These are phyloP conservation scores for Pisolithus orientalis DNA, from an alignment of 768 basidiomycete species.

Conservation along the genomic window DNA sequence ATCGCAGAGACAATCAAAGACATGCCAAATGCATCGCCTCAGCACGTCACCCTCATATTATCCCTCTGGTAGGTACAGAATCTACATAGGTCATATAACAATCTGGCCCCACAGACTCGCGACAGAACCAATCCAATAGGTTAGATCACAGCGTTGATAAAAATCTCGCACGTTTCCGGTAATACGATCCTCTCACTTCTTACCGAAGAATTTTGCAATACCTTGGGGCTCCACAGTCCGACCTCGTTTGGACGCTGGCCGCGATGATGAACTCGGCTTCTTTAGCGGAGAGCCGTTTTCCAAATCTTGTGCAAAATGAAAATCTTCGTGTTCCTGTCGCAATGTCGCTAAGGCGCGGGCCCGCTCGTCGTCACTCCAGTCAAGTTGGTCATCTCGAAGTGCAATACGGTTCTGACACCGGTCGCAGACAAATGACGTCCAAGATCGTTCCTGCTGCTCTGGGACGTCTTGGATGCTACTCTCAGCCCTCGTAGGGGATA, in stretches of 20 bases:
- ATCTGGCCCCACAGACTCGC: too few relatives aligned
- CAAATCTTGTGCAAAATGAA: slow-evolving; percentile 80
- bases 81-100: too few relatives aligned
- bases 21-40: neutral
- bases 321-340: slow-evolving; percentile 78
- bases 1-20: neutral
- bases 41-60: neutral
- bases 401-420: slow-evolving; percentile 48
- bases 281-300: slow-evolving; percentile 32
- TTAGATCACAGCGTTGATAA: too few relatives aligned
- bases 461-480: neutral
- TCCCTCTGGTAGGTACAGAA: too few relatives aligned
- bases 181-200: slow-evolving; percentile 16
- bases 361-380: slow-evolving; percentile 18
- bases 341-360: slow-evolving; percentile 35
- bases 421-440: slow-evolving; percentile 46
- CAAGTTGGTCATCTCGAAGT: slow-evolving; percentile 19
- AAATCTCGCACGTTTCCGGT: too few relatives aligned
- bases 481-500: neutral
- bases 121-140: too few relatives aligned
- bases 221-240: slow-evolving; percentile 28
- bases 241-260: slow-evolving; percentile 24
- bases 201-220: slow-evolving; percentile 44
- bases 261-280: slow-evolving; percentile 9
- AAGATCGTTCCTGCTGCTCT: slow-evolving; percentile 1